phyloP scores from a whole-genome alignment of 208 protist species.

The Wallacemonas sp. region DNA sequence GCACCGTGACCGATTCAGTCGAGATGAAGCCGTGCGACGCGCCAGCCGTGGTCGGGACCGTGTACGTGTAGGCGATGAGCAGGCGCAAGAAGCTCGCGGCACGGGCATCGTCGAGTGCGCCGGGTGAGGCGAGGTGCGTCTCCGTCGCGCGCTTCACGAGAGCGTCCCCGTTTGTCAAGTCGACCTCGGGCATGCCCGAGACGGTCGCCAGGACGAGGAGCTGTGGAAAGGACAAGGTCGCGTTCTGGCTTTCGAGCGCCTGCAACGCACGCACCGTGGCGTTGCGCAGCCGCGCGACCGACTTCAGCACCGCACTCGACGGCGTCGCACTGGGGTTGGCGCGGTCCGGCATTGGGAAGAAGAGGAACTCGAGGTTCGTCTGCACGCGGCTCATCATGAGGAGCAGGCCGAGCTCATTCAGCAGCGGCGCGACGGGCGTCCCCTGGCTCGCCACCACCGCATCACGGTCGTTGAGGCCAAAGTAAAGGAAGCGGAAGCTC shows the following conservation, averaged over 20 bases:
- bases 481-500: constrained; percentile 39
- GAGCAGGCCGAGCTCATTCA: constrained; percentile 40
- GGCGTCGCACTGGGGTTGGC: neutral
- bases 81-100: constrained; percentile 46
- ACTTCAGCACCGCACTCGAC: neutral
- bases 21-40: constrained; percentile 34
- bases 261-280: neutral
- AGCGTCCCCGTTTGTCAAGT: constrained; percentile 52
- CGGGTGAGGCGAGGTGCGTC: constrained; percentile 36
- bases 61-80: constrained; percentile 65
- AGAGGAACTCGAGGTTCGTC: constrained; percentile 26
- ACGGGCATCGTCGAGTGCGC: neutral
- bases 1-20: constrained; percentile 38
- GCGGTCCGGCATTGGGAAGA: neutral
- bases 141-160: constrained; percentile 45
- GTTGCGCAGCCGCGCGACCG: neutral
- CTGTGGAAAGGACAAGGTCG: constrained; percentile 68
- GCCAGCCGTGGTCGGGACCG: constrained; percentile 26
- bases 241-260: constrained; percentile 11
- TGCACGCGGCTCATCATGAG: constrained; percentile 43
- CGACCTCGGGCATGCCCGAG: constrained; percentile 67
- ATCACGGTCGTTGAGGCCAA: constrained; percentile 15
- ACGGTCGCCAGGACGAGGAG: constrained; percentile 59
- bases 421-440: constrained; percentile 8
- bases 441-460: neutral